Evolutionary conservation across 2,329 filamentous ascomycete species (phyloP), one percentile per base, ranked within the genome.

Genomic region (Ophiocordyceps robertsii): DNA sequence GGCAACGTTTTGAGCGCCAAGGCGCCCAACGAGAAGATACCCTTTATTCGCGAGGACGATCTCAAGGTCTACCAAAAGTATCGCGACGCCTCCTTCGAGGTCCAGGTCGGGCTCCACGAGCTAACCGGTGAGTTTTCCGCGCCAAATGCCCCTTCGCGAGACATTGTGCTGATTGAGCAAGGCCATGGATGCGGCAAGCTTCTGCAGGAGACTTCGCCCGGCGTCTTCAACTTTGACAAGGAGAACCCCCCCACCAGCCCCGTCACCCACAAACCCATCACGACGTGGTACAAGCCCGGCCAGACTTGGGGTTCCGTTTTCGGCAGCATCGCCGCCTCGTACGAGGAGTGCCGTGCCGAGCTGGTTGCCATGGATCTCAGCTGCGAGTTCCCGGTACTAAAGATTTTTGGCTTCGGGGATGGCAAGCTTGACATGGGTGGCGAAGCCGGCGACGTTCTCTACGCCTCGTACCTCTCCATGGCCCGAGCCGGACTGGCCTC

Each of bases 271-370:
- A 82, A 90, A 61, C 84, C 59, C 1, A 71, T 95, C 39, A 76
- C 75, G 2, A 86, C 82, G 1, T 95, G 84, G 80, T 96, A 96
- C 68, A 94, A 92, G 63, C 87, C 87, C 3, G 88, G 88, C 3
- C 86, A 95, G 63, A 96, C 90, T 0, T 96, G 89, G 89, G 84
- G 86, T 43, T 87, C 82, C 6, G 86, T 95, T 0, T 96, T 96
- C 56, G 88, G 89, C 24, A 77, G 84, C 46, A 77, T 93, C 49
- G 87, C 89, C 32, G 86, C 83, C 4, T 85, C 82, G 14, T 95
- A 95, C 56, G 90, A 96, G 63, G 90, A 96, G 63, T 96, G 90
- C 60, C 80, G 90, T 43, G 90, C 90, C 5, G 90, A 96, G 60
- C 84, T 88, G 53, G 89, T 95, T 11, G 90, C 89, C 41, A 95